These are phyloP conservation scores for Trichosporon ovoides DNA, from an alignment of 1,284 basidiomycete species.

Conservation along the genomic window DNA sequence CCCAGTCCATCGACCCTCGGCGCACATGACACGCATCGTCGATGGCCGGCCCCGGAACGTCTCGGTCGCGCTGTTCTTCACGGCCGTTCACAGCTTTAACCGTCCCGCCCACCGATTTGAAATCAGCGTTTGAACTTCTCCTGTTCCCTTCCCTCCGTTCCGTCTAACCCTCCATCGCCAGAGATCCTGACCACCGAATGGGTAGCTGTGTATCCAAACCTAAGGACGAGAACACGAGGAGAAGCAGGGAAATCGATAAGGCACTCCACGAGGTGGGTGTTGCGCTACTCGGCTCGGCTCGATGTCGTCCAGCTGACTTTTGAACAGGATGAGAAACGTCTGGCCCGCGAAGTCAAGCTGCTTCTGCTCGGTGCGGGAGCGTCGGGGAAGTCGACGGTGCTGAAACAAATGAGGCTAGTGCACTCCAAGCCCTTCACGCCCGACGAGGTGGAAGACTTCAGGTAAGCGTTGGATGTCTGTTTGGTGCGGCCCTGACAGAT, in stretches of 20 bases:
- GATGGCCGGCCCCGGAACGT: neutral
- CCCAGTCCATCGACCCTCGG: neutral
- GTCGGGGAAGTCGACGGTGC: constrained; percentile 77
- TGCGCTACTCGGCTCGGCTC: too few relatives aligned
- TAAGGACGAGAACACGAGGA: constrained; percentile 29
- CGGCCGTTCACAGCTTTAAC: neutral
- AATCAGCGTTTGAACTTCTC: neutral
- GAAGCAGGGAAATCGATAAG: constrained; percentile 60
- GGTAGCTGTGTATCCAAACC: constrained; percentile 62
- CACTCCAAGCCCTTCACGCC: constrained; percentile 38
- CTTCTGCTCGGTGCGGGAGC: constrained; percentile 87
- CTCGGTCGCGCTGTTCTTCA: neutral
- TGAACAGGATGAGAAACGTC: constrained; percentile 62
- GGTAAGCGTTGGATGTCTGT: constrained; percentile 19
- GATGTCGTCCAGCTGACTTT: too few relatives aligned
- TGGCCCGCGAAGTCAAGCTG: constrained; percentile 74
- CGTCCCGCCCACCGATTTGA: neutral
- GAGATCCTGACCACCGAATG: constrained; percentile 52
- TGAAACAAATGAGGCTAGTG: constrained; percentile 47
- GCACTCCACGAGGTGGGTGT: constrained; percentile 60
- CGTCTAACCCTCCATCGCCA: neutral
- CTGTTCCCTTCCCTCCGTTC: neutral
- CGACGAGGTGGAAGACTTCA: constrained; percentile 43
- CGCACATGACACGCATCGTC: neutral
- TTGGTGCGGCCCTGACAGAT: neutral